phyloP scores from a whole-genome alignment of 2,329 filamentous ascomycete genomes.

The Arthrobotrys megalospora region DNA sequence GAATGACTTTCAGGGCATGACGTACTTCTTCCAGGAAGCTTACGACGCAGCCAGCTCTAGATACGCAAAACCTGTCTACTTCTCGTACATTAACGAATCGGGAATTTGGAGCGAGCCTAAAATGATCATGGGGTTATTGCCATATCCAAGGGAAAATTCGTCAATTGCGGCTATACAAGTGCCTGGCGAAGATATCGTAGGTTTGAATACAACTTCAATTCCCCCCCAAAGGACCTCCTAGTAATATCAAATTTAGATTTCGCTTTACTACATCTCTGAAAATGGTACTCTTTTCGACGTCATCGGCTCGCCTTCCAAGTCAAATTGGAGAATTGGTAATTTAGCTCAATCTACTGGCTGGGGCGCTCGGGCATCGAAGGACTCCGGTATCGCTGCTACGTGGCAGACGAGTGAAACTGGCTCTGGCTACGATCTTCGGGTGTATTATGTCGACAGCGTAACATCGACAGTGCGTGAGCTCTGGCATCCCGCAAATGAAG shows the following conservation, averaged over 20 bases:
- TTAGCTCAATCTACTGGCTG: not conserved
- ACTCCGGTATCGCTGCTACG: slow-evolving; percentile 15
- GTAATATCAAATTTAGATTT: slow-evolving; percentile 3
- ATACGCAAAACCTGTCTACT: not conserved
- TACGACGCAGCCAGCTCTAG: not conserved
- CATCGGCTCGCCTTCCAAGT: not conserved
- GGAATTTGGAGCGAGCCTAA: not conserved
- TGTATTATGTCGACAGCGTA: slow-evolving; percentile 16
- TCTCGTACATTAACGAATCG: not conserved
- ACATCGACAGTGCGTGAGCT: slow-evolving; percentile 1
- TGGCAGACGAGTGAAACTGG: not conserved
- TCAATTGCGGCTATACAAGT: slow-evolving; percentile 13
- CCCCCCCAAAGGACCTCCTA: not conserved
- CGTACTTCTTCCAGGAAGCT: slow-evolving; percentile 17
- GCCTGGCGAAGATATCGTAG: slow-evolving; percentile 4
- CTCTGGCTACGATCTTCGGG: not conserved
- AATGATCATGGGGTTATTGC: not conserved
- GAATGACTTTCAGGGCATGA: not conserved
- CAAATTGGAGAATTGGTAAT: slow-evolving; percentile 1
- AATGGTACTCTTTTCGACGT: slow-evolving; percentile 19
- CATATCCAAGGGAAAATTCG: slow-evolving; percentile 5
- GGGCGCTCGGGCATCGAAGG: not conserved
- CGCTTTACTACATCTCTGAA: slow-evolving; percentile 3
- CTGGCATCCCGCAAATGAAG: not conserved
- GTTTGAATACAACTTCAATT: not conserved